Conservation (phyloP, 345 rosid genomes). For the Pistacia atlantica region DNA sequence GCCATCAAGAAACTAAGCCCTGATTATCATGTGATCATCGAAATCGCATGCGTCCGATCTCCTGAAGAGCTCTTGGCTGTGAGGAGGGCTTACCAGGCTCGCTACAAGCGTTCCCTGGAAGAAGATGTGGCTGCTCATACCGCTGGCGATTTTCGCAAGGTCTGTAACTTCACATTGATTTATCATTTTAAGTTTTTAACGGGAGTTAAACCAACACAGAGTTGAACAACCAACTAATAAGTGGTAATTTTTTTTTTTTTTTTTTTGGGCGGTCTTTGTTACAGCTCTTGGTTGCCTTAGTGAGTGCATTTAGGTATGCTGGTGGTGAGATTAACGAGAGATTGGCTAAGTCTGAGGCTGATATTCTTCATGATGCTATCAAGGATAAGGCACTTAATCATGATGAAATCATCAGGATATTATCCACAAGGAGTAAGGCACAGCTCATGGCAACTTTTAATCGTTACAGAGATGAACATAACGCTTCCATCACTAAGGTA, state of each 20-base stretch:
- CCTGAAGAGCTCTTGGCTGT: conserved; percentile 68
- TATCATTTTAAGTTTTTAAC: not conserved
- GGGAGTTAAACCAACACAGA: too few species aligned
- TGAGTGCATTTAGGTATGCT: conserved; percentile 54
- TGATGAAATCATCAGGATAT: conserved; percentile 59
- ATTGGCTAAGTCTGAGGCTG: conserved; percentile 52
- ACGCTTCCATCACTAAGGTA: conserved; percentile 58
- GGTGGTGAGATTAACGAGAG: conserved; percentile 50
- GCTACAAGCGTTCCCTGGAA: conserved; percentile 68
- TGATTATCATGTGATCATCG: conserved; percentile 51
- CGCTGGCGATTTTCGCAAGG: conserved; percentile 59
- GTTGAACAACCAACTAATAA: too few species aligned
- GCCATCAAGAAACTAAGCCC: conserved; percentile 38
- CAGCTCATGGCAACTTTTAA: conserved; percentile 70
- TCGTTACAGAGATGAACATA: conserved; percentile 47
- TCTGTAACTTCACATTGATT: not conserved
- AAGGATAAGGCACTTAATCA: conserved; percentile 46
- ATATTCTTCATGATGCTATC: conserved; percentile 46
- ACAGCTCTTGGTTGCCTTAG: conserved; percentile 62
- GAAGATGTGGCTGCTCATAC: conserved; percentile 72
- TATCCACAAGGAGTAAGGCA: conserved; percentile 60
- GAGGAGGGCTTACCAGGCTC: conserved; percentile 57
- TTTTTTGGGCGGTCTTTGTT: not conserved
- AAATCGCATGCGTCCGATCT: conserved; percentile 49
- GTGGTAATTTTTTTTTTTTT: not conserved